A percentile compares a stretch with the other conserved stretches of the same genome.
Evolutionary conservation across 2,329 filamentous ascomycete species (phyloP).

Genomic region (Hypoxylon sp.): DNA sequence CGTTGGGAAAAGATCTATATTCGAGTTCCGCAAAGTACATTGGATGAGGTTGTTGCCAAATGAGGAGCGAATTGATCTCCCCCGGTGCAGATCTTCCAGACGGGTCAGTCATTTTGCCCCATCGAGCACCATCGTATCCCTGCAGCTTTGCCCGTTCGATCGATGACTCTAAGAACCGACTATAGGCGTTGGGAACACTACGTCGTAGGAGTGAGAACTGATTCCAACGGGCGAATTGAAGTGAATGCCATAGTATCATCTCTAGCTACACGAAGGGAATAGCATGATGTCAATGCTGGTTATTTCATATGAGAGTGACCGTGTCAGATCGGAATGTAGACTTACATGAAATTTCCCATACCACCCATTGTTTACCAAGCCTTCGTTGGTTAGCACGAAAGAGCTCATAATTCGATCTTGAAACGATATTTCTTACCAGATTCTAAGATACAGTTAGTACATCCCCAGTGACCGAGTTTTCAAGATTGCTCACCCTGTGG

Average conservation of each 20-base stretch:
- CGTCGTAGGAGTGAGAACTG: constrained; percentile 56
- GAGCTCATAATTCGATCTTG: constrained; percentile 23
- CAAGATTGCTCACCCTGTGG: constrained; percentile 51
- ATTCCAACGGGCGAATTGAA: constrained; percentile 60
- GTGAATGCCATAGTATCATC: constrained; percentile 63
- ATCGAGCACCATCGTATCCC: constrained; percentile 55
- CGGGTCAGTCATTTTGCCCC: constrained; percentile 66
- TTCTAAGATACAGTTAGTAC: constrained; percentile 18
- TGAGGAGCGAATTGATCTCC: constrained; percentile 67
- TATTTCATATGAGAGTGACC: no score
- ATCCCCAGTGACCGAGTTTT: background rate
- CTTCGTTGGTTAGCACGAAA: constrained; percentile 42
- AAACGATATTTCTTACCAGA: constrained; percentile 33
- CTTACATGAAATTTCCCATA: constrained; percentile 63
- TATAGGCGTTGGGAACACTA: constrained; percentile 56
- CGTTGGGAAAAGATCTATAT: constrained; percentile 56
- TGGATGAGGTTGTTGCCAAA: constrained; percentile 70
- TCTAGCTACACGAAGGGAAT: constrained; percentile 50
- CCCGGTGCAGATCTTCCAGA: constrained; percentile 64
- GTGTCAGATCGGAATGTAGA: no score
- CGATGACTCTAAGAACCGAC: constrained; percentile 54
- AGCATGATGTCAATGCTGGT: background rate
- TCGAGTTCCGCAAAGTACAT: constrained; percentile 68
- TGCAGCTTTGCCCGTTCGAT: constrained; percentile 50
- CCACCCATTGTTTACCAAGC: constrained; percentile 64